Evolutionary conservation across 257 asterid species (phyloP), one percentile per base, ranked within the genome.

Genomic region (Oldenlandia corymbosa): DNA sequence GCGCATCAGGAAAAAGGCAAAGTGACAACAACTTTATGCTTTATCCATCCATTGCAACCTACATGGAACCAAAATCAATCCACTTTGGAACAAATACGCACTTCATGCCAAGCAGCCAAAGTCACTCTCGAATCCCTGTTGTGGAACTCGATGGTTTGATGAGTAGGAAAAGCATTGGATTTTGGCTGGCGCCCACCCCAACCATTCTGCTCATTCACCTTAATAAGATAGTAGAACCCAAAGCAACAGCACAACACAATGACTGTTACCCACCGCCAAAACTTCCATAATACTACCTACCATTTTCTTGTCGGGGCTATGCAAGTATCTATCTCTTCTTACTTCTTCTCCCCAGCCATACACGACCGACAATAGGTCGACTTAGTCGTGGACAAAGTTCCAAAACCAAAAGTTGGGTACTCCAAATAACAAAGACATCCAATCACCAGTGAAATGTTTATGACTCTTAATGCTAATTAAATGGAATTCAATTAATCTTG

Each of bases 141-240:
- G 21, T 60, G 63, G 21, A 26, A 58, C 34, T 75, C 63, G 70
- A 75, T 74, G 74, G 59, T 62, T 31, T 68, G 78, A 51, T 87
- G 86, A 81, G 84, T 83, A 74, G 84, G 85, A 64, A 74, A 62
- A 62, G 84, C 87, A 87, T 78, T 76, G 46, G 5, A 54, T 17
- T 62, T 5, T 26, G 49, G 64, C n/a, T n/a, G n/a, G 59, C 46
- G 10, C 64, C 24, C 23, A 39, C 7, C 9, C 32, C 20, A 36
- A 57, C n/a, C n/a, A n/a, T n/a, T n/a, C n/a, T n/a, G 60, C 60
- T 37, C 64, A 13, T 60, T 53, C 45, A 13, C 65, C 60, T 49
- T 63, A 65, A 66, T 65, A 68, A 62, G 69, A 58, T 37, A 73
- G 26, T 9, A 3, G 47, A 42, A 54, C 62, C 52, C 50, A 62